Conservation (phyloP, 805 yeast species). For the Barnettozyma wickerhamii region DNA sequence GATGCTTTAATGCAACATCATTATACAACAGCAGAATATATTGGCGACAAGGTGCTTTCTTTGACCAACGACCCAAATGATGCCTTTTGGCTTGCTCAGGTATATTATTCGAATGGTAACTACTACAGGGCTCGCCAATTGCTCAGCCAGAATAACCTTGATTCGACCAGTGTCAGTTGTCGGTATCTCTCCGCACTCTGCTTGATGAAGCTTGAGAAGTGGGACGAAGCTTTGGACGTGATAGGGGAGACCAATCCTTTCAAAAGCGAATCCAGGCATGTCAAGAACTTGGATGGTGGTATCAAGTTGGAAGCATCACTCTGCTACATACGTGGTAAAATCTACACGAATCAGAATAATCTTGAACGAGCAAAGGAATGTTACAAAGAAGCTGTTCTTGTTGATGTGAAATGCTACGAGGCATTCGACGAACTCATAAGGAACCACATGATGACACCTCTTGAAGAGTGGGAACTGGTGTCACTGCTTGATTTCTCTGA, state of each 20-base stretch:
- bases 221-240: constrained; percentile 86
- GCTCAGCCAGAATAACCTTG: constrained; percentile 52
- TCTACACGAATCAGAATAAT: constrained; percentile 78
- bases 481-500: constrained; percentile 61
- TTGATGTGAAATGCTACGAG: constrained; percentile 89
- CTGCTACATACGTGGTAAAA: constrained; percentile 79
- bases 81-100: constrained; percentile 96
- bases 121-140: constrained; percentile 75
- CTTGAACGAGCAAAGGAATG: constrained; percentile 84
- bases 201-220: constrained; percentile 61
- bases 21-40: constrained; percentile 80
- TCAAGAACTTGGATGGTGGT: constrained; percentile 68
- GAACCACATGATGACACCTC: constrained; percentile 72
- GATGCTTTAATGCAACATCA: constrained; percentile 93
- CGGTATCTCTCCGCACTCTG: constrained; percentile 77
- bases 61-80: constrained; percentile 86
- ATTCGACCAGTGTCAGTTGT: constrained; percentile 60
- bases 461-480: constrained; percentile 83
- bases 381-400: constrained; percentile 77
- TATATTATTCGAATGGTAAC: constrained; percentile 69
- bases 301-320: constrained; percentile 82
- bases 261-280: constrained; percentile 32
- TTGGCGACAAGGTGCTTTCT: constrained; percentile 86
- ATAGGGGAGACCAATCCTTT: constrained; percentile 83
- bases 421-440: constrained; percentile 78